Conservation (phyloP, 441 rosid genomes). For the Gossypium davidsonii region DNA sequence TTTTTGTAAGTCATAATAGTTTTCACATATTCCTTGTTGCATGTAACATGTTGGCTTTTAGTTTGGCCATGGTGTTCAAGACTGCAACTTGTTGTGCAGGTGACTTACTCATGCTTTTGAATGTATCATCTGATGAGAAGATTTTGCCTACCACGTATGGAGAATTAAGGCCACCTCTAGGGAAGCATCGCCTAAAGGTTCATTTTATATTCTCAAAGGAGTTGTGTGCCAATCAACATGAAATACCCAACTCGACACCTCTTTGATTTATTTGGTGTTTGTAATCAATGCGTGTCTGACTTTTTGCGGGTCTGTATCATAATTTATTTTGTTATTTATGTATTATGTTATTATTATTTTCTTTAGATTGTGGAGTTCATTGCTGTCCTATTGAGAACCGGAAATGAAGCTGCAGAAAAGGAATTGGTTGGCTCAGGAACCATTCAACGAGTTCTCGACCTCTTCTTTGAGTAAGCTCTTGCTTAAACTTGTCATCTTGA, state of each 20-base stretch:
- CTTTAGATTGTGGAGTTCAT: conserved; percentile 85
- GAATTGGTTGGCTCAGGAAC: conserved; percentile 83
- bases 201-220: conserved; percentile 17
- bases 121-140: conserved; percentile 71
- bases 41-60: conserved; percentile 10
- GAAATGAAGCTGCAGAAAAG: conserved; percentile 76
- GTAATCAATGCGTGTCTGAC: background rate
- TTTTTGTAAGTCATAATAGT: background rate
- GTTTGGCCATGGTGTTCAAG: conserved; percentile 13
- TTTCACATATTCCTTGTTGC: background rate
- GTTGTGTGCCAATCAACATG: conserved; percentile 8
- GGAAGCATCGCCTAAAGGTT: conserved; percentile 99
- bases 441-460: conserved; percentile 65
- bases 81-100: conserved; percentile 39
- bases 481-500: background rate
- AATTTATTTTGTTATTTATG: background rate
- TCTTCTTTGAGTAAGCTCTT: conserved; percentile 79
- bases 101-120: conserved; percentile 64
- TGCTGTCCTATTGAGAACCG: conserved; percentile 69
- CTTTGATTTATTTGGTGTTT: background rate
- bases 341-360: conserved; percentile 11
- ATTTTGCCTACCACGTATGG: conserved; percentile 89
- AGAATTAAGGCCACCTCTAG: conserved; percentile 89
- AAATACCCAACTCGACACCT: background rate
- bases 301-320: background rate